Conservation (phyloP, 768 basidiomycete species). For the Rhodotorula graminis region DNA sequence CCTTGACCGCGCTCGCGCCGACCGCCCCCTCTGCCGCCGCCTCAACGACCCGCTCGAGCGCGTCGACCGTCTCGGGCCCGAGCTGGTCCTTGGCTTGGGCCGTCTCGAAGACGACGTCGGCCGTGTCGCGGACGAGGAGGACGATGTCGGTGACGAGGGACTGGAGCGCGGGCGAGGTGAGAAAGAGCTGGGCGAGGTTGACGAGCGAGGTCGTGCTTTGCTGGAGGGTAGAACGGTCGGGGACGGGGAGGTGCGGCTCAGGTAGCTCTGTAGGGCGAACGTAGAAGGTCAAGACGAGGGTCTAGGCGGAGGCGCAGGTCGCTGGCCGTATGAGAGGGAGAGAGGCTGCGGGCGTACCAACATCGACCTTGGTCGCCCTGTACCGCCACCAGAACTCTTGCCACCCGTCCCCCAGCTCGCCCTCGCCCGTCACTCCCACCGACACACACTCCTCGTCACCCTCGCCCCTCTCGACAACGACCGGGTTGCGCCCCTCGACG, state of each 20-base stretch:
- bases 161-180: slow-evolving; percentile 19
- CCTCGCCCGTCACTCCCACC: slow-evolving; percentile 5
- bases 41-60: slow-evolving; percentile 2
- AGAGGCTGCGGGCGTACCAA: neutral
- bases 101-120: slow-evolving; percentile 1
- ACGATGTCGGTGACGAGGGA: slow-evolving; percentile 25
- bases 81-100: neutral
- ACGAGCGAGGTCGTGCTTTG: neutral
- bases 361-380: neutral
- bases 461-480: neutral
- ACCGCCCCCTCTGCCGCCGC: neutral
- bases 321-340: neutral
- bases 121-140: slow-evolving; percentile 15
- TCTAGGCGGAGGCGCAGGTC: neutral
- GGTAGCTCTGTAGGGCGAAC: neutral
- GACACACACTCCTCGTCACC: neutral
- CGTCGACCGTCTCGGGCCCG: neutral
- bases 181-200: slow-evolving; percentile 16
- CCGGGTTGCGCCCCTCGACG: slow-evolving; percentile 14
- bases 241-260: neutral
- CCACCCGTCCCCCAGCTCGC: slow-evolving; percentile 9
- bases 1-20: neutral
- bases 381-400: slow-evolving; percentile 22
- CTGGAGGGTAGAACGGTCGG: neutral
- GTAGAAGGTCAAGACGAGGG: rapidly evolving